These are phyloP conservation scores for Monosporascus sp. DNA, from an alignment of 2,329 filamentous ascomycete species.

Conservation along the genomic window DNA sequence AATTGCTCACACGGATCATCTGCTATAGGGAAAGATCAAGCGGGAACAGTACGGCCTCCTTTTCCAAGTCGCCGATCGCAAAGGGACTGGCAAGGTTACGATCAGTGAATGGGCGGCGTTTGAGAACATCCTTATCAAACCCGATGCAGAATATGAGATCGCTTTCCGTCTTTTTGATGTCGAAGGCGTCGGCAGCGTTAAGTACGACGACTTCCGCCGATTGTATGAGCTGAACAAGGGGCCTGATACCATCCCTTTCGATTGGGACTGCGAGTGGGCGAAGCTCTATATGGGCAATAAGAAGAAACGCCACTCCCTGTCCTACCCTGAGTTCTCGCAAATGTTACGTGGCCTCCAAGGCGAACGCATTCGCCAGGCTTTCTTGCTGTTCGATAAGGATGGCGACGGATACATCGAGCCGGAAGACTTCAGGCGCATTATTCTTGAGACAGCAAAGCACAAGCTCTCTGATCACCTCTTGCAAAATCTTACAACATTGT, in stretches of 20 bases:
- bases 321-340: slow-evolving; percentile 95
- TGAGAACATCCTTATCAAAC: slow-evolving; percentile 87
- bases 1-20: slow-evolving; percentile 5
- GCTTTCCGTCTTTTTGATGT: slow-evolving; percentile 95
- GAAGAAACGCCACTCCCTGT: slow-evolving; percentile 83
- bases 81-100: slow-evolving; percentile 64
- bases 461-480: slow-evolving; percentile 96
- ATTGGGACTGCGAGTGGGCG: slow-evolving; percentile 97
- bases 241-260: slow-evolving; percentile 80
- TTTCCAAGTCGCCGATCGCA: slow-evolving; percentile 84
- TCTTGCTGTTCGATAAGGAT: slow-evolving; percentile 85
- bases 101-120: slow-evolving; percentile 88
- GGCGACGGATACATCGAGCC: slow-evolving; percentile 93
- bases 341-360: slow-evolving; percentile 96
- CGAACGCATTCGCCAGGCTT: slow-evolving; percentile 92
- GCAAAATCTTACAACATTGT: slow-evolving; percentile 83
- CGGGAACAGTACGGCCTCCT: slow-evolving; percentile 92
- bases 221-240: slow-evolving; percentile 86
- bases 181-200: slow-evolving; percentile 75
- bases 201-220: slow-evolving; percentile 81
- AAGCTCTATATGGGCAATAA: slow-evolving; percentile 87
- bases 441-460: slow-evolving; percentile 84
- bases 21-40: slow-evolving; percentile 85
- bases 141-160: slow-evolving; percentile 98
- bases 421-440: slow-evolving; percentile 94